Evolutionary conservation across 345 rosid species (phyloP).

Genomic region (Eucalyptus urophylla): DNA sequence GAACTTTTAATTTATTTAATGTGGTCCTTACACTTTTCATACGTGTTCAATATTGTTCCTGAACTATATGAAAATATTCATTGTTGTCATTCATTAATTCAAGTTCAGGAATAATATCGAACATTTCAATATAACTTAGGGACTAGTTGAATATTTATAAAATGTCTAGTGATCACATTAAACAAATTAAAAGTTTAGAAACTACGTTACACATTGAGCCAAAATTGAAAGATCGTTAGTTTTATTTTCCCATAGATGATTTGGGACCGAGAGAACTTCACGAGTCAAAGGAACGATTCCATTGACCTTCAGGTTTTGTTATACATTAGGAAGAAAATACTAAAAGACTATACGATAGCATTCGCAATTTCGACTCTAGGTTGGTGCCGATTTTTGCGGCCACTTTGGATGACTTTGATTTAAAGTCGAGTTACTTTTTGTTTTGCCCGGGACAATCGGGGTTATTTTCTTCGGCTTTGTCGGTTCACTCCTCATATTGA

Average conservation of each 20-base stretch:
- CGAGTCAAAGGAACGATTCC: not conserved
- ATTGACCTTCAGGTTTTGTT: not conserved
- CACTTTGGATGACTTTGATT: not conserved
- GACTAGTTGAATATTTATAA: rapidly evolving
- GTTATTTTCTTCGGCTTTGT: not conserved
- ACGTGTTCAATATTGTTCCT: rapidly evolving
- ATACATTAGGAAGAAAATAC: not conserved
- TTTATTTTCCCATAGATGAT: no score
- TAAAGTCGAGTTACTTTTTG: not conserved
- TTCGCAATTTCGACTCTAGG: not conserved
- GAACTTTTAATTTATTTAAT: no score
- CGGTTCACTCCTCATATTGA: not conserved
- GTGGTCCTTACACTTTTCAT: no score
- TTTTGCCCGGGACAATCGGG: not conserved
- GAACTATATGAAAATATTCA: no score
- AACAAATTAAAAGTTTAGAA: rapidly evolving
- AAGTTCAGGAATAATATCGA: rapidly evolving
- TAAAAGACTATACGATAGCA: not conserved
- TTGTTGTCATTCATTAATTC: no score
- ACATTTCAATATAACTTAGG: rapidly evolving
- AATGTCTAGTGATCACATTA: rapidly evolving
- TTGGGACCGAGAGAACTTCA: not conserved
- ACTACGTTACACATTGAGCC: rapidly evolving
- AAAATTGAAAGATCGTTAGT: no score
- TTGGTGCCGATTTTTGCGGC: not conserved